Evolutionary conservation across 1,139 yeast species (phyloP).

Genomic region (Protomyces macrosporus): DNA sequence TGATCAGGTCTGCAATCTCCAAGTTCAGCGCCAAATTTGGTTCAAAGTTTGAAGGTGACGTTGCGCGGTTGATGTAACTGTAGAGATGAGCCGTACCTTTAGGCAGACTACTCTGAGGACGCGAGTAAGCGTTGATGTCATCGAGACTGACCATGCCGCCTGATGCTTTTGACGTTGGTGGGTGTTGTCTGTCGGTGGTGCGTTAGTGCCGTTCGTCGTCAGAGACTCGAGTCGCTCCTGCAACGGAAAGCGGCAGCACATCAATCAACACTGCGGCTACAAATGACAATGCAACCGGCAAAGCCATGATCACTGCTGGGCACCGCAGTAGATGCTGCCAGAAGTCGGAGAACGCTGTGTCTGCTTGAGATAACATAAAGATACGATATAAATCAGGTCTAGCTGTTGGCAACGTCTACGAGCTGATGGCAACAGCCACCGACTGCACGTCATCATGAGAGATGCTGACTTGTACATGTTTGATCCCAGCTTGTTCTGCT

Average conservation of each 20-base stretch:
- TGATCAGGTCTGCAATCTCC: slow-evolving; percentile 89
- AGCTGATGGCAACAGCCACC: slow-evolving; percentile 76
- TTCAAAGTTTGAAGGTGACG: slow-evolving; percentile 75
- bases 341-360: too few species aligned
- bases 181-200: too few species aligned
- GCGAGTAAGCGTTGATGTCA: slow-evolving; percentile 21
- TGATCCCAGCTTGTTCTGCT: slow-evolving; percentile 66
- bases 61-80: slow-evolving; percentile 61
- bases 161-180: too few species aligned
- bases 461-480: slow-evolving; percentile 73
- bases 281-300: too few species aligned
- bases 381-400: not conserved
- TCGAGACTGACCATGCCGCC: slow-evolving; percentile 17
- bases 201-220: too few species aligned
- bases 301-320: too few species aligned
- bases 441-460: slow-evolving; percentile 97
- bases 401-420: not conserved
- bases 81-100: slow-evolving; percentile 11
- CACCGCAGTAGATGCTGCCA: too few species aligned
- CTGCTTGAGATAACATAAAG: not conserved
- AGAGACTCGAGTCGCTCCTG: too few species aligned
- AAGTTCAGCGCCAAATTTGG: slow-evolving; percentile 84
- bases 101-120: slow-evolving; percentile 19
- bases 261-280: too few species aligned
- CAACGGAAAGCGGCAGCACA: too few species aligned